Percentiles rank a stretch among this genome's conserved stretches.
Conservation (phyloP, 2,329 filamentous ascomycete genomes). For the Falciphora oryzae region DNA sequence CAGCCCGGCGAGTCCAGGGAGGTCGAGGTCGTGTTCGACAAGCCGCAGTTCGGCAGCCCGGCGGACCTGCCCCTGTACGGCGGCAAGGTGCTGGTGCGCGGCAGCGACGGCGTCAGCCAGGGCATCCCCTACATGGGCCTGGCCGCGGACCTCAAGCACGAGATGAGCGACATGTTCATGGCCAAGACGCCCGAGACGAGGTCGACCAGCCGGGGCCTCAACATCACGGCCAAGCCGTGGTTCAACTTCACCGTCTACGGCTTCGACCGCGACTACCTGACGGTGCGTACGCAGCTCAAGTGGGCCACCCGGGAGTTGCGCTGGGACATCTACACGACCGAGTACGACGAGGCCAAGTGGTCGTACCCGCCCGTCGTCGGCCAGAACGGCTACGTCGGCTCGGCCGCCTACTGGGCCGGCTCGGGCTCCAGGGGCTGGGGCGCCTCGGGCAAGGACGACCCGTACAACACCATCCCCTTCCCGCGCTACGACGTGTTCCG, state of each 20-base stretch:
- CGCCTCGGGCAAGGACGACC: constrained; percentile 7
- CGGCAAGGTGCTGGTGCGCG: constrained; percentile 26
- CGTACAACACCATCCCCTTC: neutral
- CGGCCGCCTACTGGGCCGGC: constrained; percentile 15
- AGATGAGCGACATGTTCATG: constrained; percentile 22
- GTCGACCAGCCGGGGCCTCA: neutral
- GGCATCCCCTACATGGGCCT: constrained; percentile 25
- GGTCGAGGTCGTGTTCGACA: constrained; percentile 20
- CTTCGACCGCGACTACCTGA: neutral
- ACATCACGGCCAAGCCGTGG: neutral
- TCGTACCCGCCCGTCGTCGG: constrained; percentile 20
- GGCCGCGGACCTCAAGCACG: constrained; percentile 14
- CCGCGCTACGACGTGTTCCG: constrained; percentile 14
- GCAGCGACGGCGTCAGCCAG: constrained; percentile 24
- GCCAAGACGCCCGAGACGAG: constrained; percentile 10
- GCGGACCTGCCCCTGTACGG: constrained; percentile 27
- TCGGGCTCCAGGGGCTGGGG: neutral
- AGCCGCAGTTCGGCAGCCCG: constrained; percentile 11
- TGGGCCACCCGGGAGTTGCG: constrained; percentile 23
- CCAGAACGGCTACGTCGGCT: constrained; percentile 18
- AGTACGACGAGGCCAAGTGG: constrained; percentile 19
- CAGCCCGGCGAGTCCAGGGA: constrained; percentile 19
- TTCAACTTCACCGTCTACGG: constrained; percentile 18
- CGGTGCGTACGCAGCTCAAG: neutral
- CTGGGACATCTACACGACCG: constrained; percentile 20